phyloP scores from a whole-genome alignment of 1,139 yeast species.

The Geotrichum histeridarum region DNA sequence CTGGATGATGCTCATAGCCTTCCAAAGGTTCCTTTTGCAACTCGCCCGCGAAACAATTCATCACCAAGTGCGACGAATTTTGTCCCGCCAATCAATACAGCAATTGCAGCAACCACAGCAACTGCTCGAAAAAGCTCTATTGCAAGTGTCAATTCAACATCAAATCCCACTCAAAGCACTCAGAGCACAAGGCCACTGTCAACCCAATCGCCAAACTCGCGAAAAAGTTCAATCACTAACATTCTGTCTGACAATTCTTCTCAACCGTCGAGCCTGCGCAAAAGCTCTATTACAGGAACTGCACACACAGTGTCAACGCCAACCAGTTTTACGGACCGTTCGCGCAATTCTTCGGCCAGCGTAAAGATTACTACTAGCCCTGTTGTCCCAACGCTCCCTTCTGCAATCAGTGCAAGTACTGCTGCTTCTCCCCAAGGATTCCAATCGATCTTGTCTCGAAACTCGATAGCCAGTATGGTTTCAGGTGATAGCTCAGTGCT shows the following conservation, averaged over 20 bases:
- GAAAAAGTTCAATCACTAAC: background rate
- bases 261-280: background rate
- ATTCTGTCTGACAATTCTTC: background rate
- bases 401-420: background rate
- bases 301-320: background rate
- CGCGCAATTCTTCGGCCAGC: background rate
- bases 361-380: background rate
- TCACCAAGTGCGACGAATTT: background rate
- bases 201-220: background rate
- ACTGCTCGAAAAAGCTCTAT: background rate
- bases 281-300: background rate
- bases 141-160: background rate
- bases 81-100: background rate
- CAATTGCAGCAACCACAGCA: background rate
- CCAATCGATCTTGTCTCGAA: background rate
- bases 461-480: background rate
- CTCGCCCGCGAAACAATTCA: background rate
- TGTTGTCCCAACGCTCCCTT: background rate
- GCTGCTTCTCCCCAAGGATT: too few relatives aligned
- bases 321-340: background rate
- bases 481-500: background rate
- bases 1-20: background rate
- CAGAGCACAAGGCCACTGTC: background rate
- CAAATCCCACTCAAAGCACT: too few relatives aligned
- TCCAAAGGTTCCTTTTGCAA: background rate